A percentile compares a stretch with the other conserved stretches of the same genome.
phyloP scores from a whole-genome alignment of 768 basidiomycete species.

The Collybia mongolica region DNA sequence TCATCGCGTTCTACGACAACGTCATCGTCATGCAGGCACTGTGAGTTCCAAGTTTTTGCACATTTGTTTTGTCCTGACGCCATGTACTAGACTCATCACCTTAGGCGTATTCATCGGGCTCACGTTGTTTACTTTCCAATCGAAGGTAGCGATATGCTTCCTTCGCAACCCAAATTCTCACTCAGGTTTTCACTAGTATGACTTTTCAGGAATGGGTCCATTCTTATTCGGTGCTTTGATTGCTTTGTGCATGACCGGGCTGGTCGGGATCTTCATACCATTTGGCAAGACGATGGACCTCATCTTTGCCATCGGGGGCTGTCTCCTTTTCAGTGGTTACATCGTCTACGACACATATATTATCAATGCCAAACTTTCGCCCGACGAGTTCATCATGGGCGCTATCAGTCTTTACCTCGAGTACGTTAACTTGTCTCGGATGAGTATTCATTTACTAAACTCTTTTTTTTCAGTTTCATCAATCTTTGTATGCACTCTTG shows the following conservation, averaged over 20 bases:
- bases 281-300: constrained; percentile 83
- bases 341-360: constrained; percentile 88
- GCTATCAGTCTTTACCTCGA: constrained; percentile 94
- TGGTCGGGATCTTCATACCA: constrained; percentile 85
- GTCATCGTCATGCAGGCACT: constrained; percentile 83
- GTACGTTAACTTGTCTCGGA: constrained; percentile 41
- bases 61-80: constrained; percentile 7
- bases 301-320: constrained; percentile 73
- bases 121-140: constrained; percentile 93
- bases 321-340: constrained; percentile 86
- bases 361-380: constrained; percentile 85
- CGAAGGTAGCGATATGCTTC: constrained; percentile 55
- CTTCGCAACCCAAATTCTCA: background rate
- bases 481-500: constrained; percentile 71
- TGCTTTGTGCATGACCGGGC: constrained; percentile 80
- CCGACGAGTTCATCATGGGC: constrained; percentile 93
- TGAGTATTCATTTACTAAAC: constrained; percentile 13
- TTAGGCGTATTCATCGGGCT: constrained; percentile 91
- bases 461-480: constrained; percentile 57
- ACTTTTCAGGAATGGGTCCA: constrained; percentile 90
- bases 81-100: constrained; percentile 66
- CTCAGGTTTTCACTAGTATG: constrained; percentile 56
- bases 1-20: constrained; percentile 73
- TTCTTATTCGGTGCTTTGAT: constrained; percentile 86
- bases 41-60: constrained; percentile 35